These are phyloP conservation scores for Metschnikowia baotianmanensis DNA, from an alignment of 805 yeast species.

Conservation along the genomic window DNA sequence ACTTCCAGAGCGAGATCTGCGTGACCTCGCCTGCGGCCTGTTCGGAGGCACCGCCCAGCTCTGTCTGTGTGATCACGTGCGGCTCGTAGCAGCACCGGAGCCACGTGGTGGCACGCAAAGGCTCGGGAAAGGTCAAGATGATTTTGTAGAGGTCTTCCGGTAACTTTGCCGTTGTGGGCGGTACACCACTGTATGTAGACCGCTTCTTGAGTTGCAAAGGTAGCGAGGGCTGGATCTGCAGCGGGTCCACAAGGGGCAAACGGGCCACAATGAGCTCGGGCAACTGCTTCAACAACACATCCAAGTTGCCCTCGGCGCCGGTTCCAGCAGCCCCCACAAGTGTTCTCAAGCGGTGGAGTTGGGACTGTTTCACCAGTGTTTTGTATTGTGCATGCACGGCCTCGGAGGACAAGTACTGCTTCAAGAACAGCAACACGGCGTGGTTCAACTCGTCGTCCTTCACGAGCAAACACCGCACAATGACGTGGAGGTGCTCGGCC, in stretches of 20 bases:
- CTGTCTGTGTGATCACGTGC: conserved; percentile 30
- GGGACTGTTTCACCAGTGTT: conserved; percentile 30
- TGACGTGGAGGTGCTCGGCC: conserved; percentile 45
- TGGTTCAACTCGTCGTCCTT: conserved; percentile 70
- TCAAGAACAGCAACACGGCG: conserved; percentile 77
- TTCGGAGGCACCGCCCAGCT: conserved; percentile 27
- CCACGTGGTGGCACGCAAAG: conserved; percentile 91
- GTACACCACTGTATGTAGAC: conserved; percentile 47
- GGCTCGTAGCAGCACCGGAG: conserved; percentile 89
- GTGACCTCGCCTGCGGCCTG: conserved; percentile 72
- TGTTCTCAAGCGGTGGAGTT: conserved; percentile 42
- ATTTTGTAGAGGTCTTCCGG: conserved; percentile 55
- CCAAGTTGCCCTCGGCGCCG: no score
- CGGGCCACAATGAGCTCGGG: conserved; percentile 52
- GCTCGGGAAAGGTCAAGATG: conserved; percentile 70
- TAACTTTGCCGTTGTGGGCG: conserved; percentile 62
- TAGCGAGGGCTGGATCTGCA: conserved; percentile 22
- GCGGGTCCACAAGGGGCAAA: conserved; percentile 36
- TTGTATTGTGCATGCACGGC: conserved; percentile 33
- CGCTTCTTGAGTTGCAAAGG: conserved; percentile 47
- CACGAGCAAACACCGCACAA: conserved; percentile 58
- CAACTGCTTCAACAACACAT: conserved; percentile 54
- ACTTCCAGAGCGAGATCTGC: conserved; percentile 93
- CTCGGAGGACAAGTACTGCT: conserved; percentile 73
- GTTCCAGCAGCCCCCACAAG: conserved; percentile 52